Conservation (phyloP, 305 asterid species). For the Petunia hybrid region DNA sequence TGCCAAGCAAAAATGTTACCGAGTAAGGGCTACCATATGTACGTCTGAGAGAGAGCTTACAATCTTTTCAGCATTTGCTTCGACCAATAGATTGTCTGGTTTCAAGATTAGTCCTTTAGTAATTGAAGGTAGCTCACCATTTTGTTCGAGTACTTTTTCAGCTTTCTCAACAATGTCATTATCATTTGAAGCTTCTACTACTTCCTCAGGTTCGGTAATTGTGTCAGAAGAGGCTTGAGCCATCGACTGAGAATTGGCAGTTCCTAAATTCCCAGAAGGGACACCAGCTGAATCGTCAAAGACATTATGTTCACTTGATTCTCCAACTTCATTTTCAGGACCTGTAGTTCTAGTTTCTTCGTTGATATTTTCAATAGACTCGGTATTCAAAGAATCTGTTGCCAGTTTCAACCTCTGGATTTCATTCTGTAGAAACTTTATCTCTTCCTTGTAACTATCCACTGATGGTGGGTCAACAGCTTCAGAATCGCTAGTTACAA, state of each 20-base stretch:
- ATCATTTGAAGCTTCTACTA: conserved; percentile 28
- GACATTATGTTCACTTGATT: conserved; percentile 25
- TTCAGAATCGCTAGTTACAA: conserved; percentile 36
- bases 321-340: conserved; percentile 28
- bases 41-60: conserved; percentile 30
- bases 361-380: conserved; percentile 22
- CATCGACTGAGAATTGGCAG: conserved; percentile 26
- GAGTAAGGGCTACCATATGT: conserved; percentile 29
- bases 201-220: conserved; percentile 29
- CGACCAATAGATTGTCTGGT: conserved; percentile 31
- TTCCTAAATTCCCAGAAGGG: conserved; percentile 29
- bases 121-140: conserved; percentile 30
- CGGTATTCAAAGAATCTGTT: conserved; percentile 5
- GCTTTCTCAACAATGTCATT: conserved; percentile 16
- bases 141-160: conserved; percentile 18
- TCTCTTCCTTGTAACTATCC: conserved; percentile 33
- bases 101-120: conserved; percentile 26
- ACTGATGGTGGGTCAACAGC: conserved; percentile 9
- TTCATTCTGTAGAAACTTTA: conserved; percentile 33
- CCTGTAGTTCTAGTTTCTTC: conserved; percentile 29
- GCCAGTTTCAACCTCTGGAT: conserved; percentile 34
- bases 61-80: conserved; percentile 32
- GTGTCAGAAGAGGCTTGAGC: conserved; percentile 28
- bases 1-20: conserved; percentile 30
- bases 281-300: conserved; percentile 24